phyloP scores from a whole-genome alignment of 2,329 filamentous ascomycete genomes.

The Hymenoscyphus occultus region DNA sequence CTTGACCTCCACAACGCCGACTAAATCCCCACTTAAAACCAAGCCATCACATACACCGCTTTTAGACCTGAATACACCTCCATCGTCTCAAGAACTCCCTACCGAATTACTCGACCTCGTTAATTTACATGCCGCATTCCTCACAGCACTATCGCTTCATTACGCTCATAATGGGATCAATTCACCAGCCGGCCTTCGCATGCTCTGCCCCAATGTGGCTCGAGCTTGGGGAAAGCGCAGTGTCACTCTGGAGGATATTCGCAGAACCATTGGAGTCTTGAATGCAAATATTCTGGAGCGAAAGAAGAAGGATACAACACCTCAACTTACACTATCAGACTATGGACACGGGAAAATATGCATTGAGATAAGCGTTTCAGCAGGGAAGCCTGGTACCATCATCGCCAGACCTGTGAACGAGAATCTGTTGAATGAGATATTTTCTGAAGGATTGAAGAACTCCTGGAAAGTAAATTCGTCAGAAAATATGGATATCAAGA shows the following conservation, averaged over 20 bases:
- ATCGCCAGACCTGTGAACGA: slow-evolving; percentile 45
- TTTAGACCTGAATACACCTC: slow-evolving; percentile 16
- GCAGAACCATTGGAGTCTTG: slow-evolving; percentile 64
- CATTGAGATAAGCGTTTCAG: slow-evolving; percentile 47
- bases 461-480: slow-evolving; percentile 41
- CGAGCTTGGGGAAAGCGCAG: slow-evolving; percentile 70
- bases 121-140: slow-evolving; percentile 62
- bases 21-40: slow-evolving; percentile 20
- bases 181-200: slow-evolving; percentile 60
- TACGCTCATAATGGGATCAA: slow-evolving; percentile 64
- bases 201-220: slow-evolving; percentile 60
- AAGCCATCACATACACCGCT: slow-evolving; percentile 21
- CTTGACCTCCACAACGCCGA: slow-evolving; percentile 29
- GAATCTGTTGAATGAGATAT: slow-evolving; percentile 51
- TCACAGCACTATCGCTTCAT: slow-evolving; percentile 66
- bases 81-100: slow-evolving; percentile 39
- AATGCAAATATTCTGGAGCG: slow-evolving; percentile 32
- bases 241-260: slow-evolving; percentile 64
- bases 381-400: slow-evolving; percentile 28
- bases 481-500: slow-evolving; percentile 10
- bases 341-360: slow-evolving; percentile 56
- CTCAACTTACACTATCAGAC: slow-evolving; percentile 44
- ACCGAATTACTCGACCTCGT: slow-evolving; percentile 57
- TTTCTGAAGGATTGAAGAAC: slow-evolving; percentile 49
- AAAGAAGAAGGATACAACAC: slow-evolving; percentile 38